Percentiles rank a stretch among this genome's conserved stretches.
phyloP scores from a whole-genome alignment of 1,139 yeast species.

The Candida gigantensis region DNA sequence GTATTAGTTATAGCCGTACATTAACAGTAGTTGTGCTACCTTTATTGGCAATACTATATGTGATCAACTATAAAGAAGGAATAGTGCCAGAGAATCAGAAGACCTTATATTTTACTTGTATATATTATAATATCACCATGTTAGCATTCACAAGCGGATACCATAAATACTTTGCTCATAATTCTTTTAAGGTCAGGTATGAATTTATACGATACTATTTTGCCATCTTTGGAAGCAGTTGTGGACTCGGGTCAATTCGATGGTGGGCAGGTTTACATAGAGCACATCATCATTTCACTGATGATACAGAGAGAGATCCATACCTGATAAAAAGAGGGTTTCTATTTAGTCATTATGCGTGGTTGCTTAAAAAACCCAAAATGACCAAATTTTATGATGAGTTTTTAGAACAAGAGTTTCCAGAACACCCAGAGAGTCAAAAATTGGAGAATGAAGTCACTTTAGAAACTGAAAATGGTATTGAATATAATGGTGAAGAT shows the following conservation, averaged over 20 bases:
- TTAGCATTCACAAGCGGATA: slow-evolving; percentile 46
- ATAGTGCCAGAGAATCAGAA: slow-evolving; percentile 25
- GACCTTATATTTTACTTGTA: slow-evolving; percentile 34
- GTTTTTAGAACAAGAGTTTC: slow-evolving; percentile 45
- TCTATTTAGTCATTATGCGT: slow-evolving; percentile 63
- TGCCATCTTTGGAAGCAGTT: slow-evolving; percentile 57
- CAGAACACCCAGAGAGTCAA: slow-evolving; percentile 18
- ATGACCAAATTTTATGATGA: slow-evolving; percentile 34
- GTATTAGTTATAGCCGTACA: slow-evolving; percentile 35
- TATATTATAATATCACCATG: slow-evolving; percentile 40
- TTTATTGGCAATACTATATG: slow-evolving; percentile 24
- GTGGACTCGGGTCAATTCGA: slow-evolving; percentile 62
- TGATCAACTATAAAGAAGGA: slow-evolving; percentile 19
- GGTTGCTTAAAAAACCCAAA: slow-evolving; percentile 58
- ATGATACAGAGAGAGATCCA: slow-evolving; percentile 69
- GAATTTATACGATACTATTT: slow-evolving; percentile 41
- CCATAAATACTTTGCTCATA: slow-evolving; percentile 56
- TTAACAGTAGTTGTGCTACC: slow-evolving; percentile 39
- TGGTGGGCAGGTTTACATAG: slow-evolving; percentile 69
- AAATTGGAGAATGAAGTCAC: slow-evolving; percentile 17
- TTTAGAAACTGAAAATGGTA: slow-evolving; percentile 15
- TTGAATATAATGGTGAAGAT: slow-evolving; percentile 17
- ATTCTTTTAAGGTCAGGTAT: slow-evolving; percentile 46
- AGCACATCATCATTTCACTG: slow-evolving; percentile 67
- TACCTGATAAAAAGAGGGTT: slow-evolving; percentile 62